Evolutionary conservation across 176 grass and related monocot species (phyloP), one percentile per base, ranked within the genome.

Genomic region (Chloris gayana): DNA sequence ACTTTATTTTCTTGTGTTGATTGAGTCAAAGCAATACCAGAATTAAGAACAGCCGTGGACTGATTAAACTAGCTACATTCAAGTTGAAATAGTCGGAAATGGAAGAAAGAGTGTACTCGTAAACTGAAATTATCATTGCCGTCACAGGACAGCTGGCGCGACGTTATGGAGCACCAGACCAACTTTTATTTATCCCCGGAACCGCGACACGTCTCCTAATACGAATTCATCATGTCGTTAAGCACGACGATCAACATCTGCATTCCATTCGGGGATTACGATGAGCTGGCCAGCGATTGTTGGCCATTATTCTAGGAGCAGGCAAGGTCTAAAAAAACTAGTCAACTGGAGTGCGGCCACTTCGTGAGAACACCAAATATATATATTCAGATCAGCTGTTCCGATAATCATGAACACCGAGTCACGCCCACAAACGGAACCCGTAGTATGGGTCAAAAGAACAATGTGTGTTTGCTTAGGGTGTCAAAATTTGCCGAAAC

Each of bases 271-370:
- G 37, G 49, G 24, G 14, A 25, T 67, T 58, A 69, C 60, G 31
- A 79, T 69, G 46, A 87, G 79, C 33, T 71, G 58, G 73, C 37
- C 30, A 54, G 2, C 30, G 45, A 77, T 77, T 21, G 33, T 59
- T 37, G 29, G 58, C 29, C 57, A 46, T 57, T 76, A 70, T 71
- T 58, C 35, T 29, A 60, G 22, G 54, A 24, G 54, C 26, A 39
- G 74, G 29, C 65, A 85, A 64, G 42, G 33, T 46, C 47, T 50
- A n/a, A n/a, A n/a, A n/a, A n/a, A n/a, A 6, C 37, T 54, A 50
- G 31, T 56, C 56, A 70, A 72, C 46, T 39, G 51, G 54, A 76
- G 12, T 42, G 37, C 21, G 2, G 64, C 31, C 31, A 29, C 39
- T 42, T 35, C 1, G 19, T 57, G 7, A 2, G n/a, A 1, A 45